These are phyloP conservation scores for Nannizzia gypsea DNA, from an alignment of 2,329 filamentous ascomycete species.

Conservation along the genomic window DNA sequence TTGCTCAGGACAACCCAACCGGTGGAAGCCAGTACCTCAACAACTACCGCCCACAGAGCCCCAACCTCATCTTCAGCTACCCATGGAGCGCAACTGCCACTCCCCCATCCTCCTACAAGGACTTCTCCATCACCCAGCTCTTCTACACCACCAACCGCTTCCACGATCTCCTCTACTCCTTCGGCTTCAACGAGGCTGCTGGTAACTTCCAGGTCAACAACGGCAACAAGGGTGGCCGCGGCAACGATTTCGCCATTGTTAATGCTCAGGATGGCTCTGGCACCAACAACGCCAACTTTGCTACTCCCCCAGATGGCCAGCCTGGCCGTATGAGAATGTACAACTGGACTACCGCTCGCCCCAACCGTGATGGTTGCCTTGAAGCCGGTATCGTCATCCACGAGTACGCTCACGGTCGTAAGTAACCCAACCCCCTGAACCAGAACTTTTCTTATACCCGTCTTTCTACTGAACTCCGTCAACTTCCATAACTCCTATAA, in stretches of 20 bases:
- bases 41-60: conserved; percentile 13
- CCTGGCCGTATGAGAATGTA: conserved; percentile 14
- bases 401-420: conserved; percentile 13
- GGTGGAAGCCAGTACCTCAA: conserved; percentile 10
- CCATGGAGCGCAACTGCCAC: conserved; percentile 6
- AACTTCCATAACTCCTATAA: too few species aligned
- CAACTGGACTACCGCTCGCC: conserved; percentile 10
- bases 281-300: conserved; percentile 13
- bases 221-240: conserved; percentile 9
- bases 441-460: neutral
- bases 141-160: conserved; percentile 12
- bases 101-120: conserved; percentile 9
- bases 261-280: conserved; percentile 13
- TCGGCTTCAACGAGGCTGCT: conserved; percentile 12
- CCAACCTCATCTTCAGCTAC: conserved; percentile 9
- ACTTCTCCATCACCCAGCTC: conserved; percentile 11
- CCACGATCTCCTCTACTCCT: conserved; percentile 10
- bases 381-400: conserved; percentile 14
- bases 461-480: neutral
- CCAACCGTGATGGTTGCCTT: conserved; percentile 11
- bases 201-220: conserved; percentile 12
- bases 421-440: neutral
- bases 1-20: conserved; percentile 12
- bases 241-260: conserved; percentile 11
- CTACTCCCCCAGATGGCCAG: conserved; percentile 12